A percentile compares a stretch with the other conserved stretches of the same genome.
Evolutionary conservation across 352 stramenopile genomes (phyloP).

Genomic region (Bremia lactucae): DNA sequence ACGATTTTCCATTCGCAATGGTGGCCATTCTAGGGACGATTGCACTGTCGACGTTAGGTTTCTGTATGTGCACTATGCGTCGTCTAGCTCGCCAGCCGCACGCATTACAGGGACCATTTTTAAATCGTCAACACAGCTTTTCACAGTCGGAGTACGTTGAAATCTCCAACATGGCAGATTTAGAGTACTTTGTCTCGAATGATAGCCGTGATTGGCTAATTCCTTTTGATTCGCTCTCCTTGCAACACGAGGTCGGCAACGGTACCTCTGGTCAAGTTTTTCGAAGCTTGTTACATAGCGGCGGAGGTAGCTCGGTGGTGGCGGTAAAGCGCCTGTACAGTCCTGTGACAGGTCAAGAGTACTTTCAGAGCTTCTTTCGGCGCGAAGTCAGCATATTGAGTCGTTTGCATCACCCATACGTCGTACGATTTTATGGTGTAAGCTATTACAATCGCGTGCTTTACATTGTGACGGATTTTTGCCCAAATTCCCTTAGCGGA

Average conservation of each 20-base stretch:
- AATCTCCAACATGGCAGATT: slow-evolving; percentile 76
- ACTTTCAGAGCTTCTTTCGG: slow-evolving; percentile 87
- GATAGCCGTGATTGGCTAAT: slow-evolving; percentile 86
- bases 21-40: slow-evolving; percentile 69
- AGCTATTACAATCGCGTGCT: slow-evolving; percentile 86
- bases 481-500: slow-evolving; percentile 64
- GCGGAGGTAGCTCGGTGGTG: slow-evolving; percentile 72
- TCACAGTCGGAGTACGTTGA: slow-evolving; percentile 78
- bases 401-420: slow-evolving; percentile 79
- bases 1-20: slow-evolving; percentile 81
- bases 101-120: slow-evolving; percentile 27
- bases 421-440: slow-evolving; percentile 85
- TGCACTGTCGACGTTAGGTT: slow-evolving; percentile 66
- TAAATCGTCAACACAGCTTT: slow-evolving; percentile 59
- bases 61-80: slow-evolving; percentile 84
- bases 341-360: slow-evolving; percentile 77
- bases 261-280: slow-evolving; percentile 87
- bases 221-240: slow-evolving; percentile 77
- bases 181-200: slow-evolving; percentile 84
- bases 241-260: slow-evolving; percentile 79
- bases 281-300: slow-evolving; percentile 70
- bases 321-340: slow-evolving; percentile 84
- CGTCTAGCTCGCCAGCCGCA: slow-evolving; percentile 61
- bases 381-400: slow-evolving; percentile 83
- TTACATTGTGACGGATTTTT: slow-evolving; percentile 88